Base-by-base conservation (phyloP, 495 filamentous ascomycete genomes). In the Darksidea phi region DNA sequence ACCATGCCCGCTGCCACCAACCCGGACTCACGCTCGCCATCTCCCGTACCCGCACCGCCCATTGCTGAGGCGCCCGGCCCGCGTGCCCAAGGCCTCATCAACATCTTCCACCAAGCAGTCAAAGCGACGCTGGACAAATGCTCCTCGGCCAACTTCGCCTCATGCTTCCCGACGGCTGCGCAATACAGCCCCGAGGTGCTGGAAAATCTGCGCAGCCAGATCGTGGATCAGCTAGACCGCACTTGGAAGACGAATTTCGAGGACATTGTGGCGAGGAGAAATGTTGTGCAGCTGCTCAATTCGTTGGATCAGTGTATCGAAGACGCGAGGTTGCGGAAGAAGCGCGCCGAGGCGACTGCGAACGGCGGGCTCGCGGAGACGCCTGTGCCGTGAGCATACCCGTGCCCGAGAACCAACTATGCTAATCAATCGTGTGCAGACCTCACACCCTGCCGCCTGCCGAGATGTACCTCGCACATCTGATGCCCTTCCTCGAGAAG, bases 161-260 rank as follows among this genome's bases (percentile, higher is more conserved):
- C 86, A 20, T 98, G 94, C 72, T 98, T 95, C 73, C 94, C 94
- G 0, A 92, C 89, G 2, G 81, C 90, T 7, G 87, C 91, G 20
- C 74, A 76, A 60, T 74, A 86, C 65, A 87, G 86, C 26, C 86
- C 89, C 0, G 85, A 80, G 20, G 57, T 48, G 11, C 52, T 77
- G 48, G 68, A 73, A 34, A 23, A 57, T n/a, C 42, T 77, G 10
- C 67, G 68, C 23, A 51, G 47, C 41, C 67, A 74, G 28, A 73
- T 76, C 42, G 65, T 64, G 0, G 57, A 64, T 28, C 60, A 71
- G 41, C 45, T 76, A 53, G 72, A 68, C 2, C 59, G 45, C 12
- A 62, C 63, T 0, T 73, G 69, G 56, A 62, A 56, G 43, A 46
- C 57, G 18, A 57, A 96, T 70, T 97, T 96, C 73, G 87, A 92